Percentiles rank a stretch among this genome's conserved stretches.
These are phyloP conservation scores for Nymphaea thermarum DNA, from an alignment of 164 flowering plant genomes.

Conservation along the genomic window DNA sequence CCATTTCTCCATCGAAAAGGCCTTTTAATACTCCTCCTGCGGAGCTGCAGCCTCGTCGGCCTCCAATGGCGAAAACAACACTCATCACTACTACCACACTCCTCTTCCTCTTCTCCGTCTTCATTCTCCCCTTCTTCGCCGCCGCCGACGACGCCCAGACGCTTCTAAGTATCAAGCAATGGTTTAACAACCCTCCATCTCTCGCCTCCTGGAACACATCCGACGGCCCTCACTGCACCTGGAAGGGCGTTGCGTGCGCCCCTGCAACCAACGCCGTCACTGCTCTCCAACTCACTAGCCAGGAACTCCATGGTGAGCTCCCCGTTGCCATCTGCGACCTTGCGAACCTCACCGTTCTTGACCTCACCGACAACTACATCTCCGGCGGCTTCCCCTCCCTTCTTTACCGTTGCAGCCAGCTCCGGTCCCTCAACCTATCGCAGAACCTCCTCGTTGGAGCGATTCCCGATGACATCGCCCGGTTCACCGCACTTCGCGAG, in stretches of 20 bases:
- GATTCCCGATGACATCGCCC: conserved; percentile 42
- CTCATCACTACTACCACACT: background rate
- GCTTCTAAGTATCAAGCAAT: conserved; percentile 31
- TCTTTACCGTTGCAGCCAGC: conserved; percentile 39
- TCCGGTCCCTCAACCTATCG: conserved; percentile 37
- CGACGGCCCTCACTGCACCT: conserved; percentile 33
- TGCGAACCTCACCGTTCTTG: conserved; percentile 23
- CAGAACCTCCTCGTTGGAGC: conserved; percentile 49
- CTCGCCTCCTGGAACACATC: conserved; percentile 30
- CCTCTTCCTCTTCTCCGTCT: conserved; percentile 7
- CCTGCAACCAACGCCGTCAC: conserved; percentile 22
- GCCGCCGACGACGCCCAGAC: conserved; percentile 14
- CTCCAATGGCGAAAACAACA: no score
- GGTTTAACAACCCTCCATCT: conserved; percentile 26
- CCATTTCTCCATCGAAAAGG: no score
- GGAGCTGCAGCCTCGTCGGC: no score
- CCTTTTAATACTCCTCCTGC: no score
- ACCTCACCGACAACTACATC: conserved; percentile 25
- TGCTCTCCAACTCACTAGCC: conserved; percentile 14
- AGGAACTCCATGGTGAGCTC: conserved; percentile 18
- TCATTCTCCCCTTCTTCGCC: conserved; percentile 14
- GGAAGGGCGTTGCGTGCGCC: conserved; percentile 52
- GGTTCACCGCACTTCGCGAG: conserved; percentile 22
- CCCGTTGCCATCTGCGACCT: conserved; percentile 48
- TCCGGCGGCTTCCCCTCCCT: conserved; percentile 38